Percentiles rank a stretch among this genome's conserved stretches.
Conservation (phyloP, 495 filamentous ascomycete species). For the Parachaetomium inaequale region DNA sequence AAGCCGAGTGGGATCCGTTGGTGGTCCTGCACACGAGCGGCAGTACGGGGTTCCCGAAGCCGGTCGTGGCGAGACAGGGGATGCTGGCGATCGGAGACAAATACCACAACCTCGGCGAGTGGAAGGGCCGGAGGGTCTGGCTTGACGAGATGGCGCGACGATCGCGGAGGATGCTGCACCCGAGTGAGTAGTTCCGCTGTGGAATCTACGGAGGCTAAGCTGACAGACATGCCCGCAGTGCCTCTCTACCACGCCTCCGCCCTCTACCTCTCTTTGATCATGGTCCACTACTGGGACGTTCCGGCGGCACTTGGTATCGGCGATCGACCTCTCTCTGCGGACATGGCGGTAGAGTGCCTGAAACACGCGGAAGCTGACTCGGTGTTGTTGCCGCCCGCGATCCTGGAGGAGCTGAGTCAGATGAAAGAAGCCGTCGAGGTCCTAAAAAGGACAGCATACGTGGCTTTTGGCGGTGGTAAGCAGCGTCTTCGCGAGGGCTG, state of each 20-base stretch:
- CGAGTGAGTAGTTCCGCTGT: constrained; percentile 17
- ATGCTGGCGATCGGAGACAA: constrained; percentile 45
- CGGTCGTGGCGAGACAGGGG: constrained; percentile 47
- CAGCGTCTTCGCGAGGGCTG: background rate
- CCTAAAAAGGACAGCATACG: constrained; percentile 32
- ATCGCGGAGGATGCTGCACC: constrained; percentile 14
- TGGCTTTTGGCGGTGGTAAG: constrained; percentile 43
- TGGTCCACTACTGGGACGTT: constrained; percentile 31
- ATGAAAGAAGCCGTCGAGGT: constrained; percentile 26
- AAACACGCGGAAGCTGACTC: constrained; percentile 34
- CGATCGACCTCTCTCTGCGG: constrained; percentile 37
- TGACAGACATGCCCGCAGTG: constrained; percentile 18
- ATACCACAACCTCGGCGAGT: constrained; percentile 18
- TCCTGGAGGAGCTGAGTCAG: constrained; percentile 44
- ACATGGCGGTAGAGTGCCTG: constrained; percentile 34
- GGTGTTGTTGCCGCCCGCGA: constrained; percentile 38
- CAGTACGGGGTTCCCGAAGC: constrained; percentile 57
- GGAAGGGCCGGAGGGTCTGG: constrained; percentile 29
- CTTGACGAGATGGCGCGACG: constrained; percentile 22
- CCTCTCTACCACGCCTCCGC: constrained; percentile 37
- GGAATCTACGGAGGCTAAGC: background rate
- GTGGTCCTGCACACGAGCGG: constrained; percentile 59
- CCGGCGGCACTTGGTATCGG: constrained; percentile 35
- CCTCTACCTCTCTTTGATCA: constrained; percentile 32
- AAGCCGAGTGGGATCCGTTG: constrained; percentile 45